Base-by-base conservation (phyloP, 2,329 filamentous ascomycete species). In the Ceratocystis cubensis region DNA sequence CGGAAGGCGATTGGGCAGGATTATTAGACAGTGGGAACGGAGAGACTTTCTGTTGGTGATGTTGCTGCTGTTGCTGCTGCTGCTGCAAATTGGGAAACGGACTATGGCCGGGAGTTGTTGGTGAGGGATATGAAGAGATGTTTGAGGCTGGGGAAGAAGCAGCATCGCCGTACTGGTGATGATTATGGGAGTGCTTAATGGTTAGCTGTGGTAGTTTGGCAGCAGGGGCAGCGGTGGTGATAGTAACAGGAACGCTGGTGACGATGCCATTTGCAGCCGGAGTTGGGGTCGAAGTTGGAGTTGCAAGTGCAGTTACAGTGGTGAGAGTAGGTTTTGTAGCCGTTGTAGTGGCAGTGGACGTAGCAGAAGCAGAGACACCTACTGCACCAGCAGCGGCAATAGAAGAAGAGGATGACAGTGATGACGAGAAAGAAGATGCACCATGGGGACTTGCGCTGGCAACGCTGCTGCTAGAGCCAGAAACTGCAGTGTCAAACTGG, bases 21-120 rank as follows among this genome's bases (percentile, higher is more conserved):
- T 30, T 2, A 28, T 48, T 63, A 44, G 22, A 17, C 41, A 17
- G 20, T 37, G 30, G 59, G 7, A 41, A 33, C 4, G 37, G 1
- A 45, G 46, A 28, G 37, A 10, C 37, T 41, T 13, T n/a, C 13
- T 30, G 20, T 30, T 50, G 46, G 15, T 46, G 73, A 61, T 76
- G 33, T 3, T 22, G 45, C n/a, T 44, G 53, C 37, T 37, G 33
- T 1, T 37, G 33, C 33, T 41, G 37, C 8, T 41, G 37, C 37
- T 15, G 37, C 8, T 41, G 37, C 0, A 41, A 41, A 41, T 15
- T 41, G 22, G 37, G 64, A 30, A 20, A 22, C 50, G 37, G 62
- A 28, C 61, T 6, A 20, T 65, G 30, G 28, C 53, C 37, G 25
- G 37, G 62, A 45, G 46, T 50, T n/a, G 10, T 64, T 44, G 62